phyloP scores from a whole-genome alignment of 1,284 basidiomycete genomes.

The Singerocomus inundabilis region DNA sequence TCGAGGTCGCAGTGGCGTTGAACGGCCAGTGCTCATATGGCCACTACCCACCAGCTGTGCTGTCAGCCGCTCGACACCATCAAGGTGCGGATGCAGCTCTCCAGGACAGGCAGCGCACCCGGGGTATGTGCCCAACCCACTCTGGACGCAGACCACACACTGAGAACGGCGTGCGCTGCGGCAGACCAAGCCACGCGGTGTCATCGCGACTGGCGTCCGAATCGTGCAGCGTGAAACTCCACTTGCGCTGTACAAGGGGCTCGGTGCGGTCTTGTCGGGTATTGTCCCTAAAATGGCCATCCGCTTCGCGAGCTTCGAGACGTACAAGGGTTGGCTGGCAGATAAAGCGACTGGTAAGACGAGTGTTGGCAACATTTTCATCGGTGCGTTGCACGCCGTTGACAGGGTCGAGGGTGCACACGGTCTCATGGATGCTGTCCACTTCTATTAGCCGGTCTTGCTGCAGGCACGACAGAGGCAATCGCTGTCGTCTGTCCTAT shows the following conservation, averaged over 20 bases:
- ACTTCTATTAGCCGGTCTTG: slow-evolving; percentile 72
- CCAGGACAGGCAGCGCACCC: slow-evolving; percentile 69
- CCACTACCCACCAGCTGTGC: slow-evolving; percentile 46
- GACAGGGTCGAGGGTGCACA: background rate
- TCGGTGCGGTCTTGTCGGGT: slow-evolving; percentile 95
- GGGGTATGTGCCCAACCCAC: slow-evolving; percentile 65
- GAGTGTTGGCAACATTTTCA: slow-evolving; percentile 72
- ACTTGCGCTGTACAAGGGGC: slow-evolving; percentile 96
- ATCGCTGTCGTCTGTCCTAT: slow-evolving; percentile 96
- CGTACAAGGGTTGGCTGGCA: slow-evolving; percentile 85
- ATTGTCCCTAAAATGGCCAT: slow-evolving; percentile 99
- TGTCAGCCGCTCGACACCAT: slow-evolving; percentile 94
- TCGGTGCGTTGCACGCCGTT: slow-evolving; percentile 50
- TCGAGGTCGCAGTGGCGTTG: background rate
- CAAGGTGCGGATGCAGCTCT: slow-evolving; percentile 98
- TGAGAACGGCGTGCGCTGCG: slow-evolving; percentile 8
- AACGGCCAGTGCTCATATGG: background rate
- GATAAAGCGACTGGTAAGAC: slow-evolving; percentile 78
- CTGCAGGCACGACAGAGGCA: slow-evolving; percentile 93
- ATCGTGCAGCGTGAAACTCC: slow-evolving; percentile 93
- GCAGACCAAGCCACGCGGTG: slow-evolving; percentile 90
- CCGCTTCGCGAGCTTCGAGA: slow-evolving; percentile 96
- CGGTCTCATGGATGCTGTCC: slow-evolving; percentile 4
- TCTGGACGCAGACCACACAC: slow-evolving; percentile 55
- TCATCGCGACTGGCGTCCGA: slow-evolving; percentile 88